These are phyloP conservation scores for Atkinsonella texensis DNA, from an alignment of 2,329 filamentous ascomycete genomes.

Conservation along the genomic window DNA sequence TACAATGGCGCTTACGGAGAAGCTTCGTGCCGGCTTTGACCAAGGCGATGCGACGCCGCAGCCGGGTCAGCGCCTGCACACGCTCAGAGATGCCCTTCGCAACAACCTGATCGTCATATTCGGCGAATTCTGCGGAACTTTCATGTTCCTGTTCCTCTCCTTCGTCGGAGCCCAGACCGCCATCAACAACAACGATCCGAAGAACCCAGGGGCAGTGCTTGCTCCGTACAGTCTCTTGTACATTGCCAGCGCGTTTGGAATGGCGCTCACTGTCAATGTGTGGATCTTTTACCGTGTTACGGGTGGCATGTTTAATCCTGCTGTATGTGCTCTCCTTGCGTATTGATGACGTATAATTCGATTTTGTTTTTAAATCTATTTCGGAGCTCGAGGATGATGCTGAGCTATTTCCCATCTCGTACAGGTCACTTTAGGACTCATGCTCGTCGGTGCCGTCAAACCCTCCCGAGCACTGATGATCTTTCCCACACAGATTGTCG, in stretches of 20 bases:
- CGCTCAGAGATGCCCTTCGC: constrained; percentile 8
- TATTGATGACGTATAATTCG: background rate
- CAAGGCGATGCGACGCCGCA: background rate
- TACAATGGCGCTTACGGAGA: background rate
- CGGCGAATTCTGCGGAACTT: constrained; percentile 41
- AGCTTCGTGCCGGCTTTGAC: background rate
- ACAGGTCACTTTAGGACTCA: constrained; percentile 45
- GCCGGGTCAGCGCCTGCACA: background rate
- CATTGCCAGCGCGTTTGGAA: constrained; percentile 37
- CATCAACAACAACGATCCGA: constrained; percentile 18
- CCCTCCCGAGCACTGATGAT: constrained; percentile 38
- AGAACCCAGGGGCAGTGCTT: constrained; percentile 16
- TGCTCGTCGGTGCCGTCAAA: constrained; percentile 45
- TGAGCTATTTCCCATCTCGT: background rate
- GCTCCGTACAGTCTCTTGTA: constrained; percentile 30
- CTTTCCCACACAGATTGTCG: constrained; percentile 45
- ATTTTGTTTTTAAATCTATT: background rate
- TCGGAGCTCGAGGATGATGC: background rate
- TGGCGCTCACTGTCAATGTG: constrained; percentile 37
- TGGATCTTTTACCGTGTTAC: constrained; percentile 42
- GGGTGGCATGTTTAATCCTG: constrained; percentile 38
- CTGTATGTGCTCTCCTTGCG: constrained; percentile 19
- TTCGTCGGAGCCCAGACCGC: constrained; percentile 29
- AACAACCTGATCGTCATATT: constrained; percentile 30
- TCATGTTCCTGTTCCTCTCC: constrained; percentile 37